Conservation (phyloP, 2,329 filamentous ascomycete genomes). For the Exophiala viscosa region DNA sequence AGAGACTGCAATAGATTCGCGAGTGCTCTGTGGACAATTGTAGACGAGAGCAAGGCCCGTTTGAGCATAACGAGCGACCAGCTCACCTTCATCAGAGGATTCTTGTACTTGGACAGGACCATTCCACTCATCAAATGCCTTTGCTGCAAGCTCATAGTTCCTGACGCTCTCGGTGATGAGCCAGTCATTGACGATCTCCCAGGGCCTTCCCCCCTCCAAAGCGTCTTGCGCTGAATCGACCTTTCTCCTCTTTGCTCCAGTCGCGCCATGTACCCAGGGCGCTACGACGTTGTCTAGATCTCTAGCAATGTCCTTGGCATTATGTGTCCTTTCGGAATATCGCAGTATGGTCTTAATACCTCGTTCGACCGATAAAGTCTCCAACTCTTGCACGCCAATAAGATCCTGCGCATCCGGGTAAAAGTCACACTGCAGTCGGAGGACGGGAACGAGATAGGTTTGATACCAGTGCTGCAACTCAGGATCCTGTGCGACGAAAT, state of each 20-base stretch:
- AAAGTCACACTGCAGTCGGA: slow-evolving; percentile 61
- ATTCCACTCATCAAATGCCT: slow-evolving; percentile 55
- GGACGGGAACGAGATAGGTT: slow-evolving; percentile 55
- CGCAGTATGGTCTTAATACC: slow-evolving; percentile 54
- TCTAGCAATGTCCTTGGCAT: slow-evolving; percentile 38
- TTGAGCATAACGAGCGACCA: slow-evolving; percentile 52
- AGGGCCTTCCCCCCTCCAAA: slow-evolving; percentile 38
- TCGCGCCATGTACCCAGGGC: slow-evolving; percentile 61
- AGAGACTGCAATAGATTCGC: slow-evolving; percentile 24
- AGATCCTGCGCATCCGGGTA: slow-evolving; percentile 49
- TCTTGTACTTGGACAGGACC: slow-evolving; percentile 53
- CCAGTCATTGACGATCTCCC: slow-evolving; percentile 60
- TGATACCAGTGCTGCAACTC: slow-evolving; percentile 58
- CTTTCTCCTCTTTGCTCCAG: slow-evolving; percentile 52
- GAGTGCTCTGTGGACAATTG: slow-evolving; percentile 45
- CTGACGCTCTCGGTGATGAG: slow-evolving; percentile 51
- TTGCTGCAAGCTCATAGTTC: slow-evolving; percentile 48
- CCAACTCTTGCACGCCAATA: slow-evolving; percentile 50
- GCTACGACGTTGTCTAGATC: slow-evolving; percentile 59
- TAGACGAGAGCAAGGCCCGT: slow-evolving; percentile 59
- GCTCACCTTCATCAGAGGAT: slow-evolving; percentile 28
- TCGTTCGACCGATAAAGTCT: slow-evolving; percentile 48
- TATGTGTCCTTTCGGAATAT: slow-evolving; percentile 37
- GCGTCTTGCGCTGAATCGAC: slow-evolving; percentile 35
- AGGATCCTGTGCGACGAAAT: slow-evolving; percentile 54